Evolutionary conservation across 2,329 filamentous ascomycete genomes (phyloP), one percentile per base, ranked within the genome.

Genomic region (Fusarium siculi): DNA sequence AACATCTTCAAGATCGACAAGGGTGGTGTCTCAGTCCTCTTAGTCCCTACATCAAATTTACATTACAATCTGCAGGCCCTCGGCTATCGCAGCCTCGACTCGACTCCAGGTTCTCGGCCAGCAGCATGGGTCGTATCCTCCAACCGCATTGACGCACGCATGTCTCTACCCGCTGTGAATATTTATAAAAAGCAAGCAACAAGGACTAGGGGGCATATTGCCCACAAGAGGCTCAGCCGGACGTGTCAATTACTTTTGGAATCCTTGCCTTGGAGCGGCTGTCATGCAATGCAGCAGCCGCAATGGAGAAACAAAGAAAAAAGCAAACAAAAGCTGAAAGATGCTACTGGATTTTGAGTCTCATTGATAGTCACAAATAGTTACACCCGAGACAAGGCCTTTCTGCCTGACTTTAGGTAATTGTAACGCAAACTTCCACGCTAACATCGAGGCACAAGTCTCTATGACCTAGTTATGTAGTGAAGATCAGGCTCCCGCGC

Each of bases 1-100:
- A 78, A 66, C 70, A 61, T 55, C 58, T 50, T 66, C 66, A 30
- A 57, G 58, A 66, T 53, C 63, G 63, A 77, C 76, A 74, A 78
- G 76, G 76, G 73, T 76, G 76, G 73, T 76, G 49, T 57, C 46
- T 54, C 40, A 68, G 72, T 63, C 69, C 14, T 40, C 32, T 54
- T 30, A 54, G 23, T 28, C 34, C 34, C 50, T 69, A 56, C 72
- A 70, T 30, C n/a, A 37, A 67, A 70, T 36, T 42, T 43, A 47
- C 36, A 32, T 12, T 32, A 47, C 36, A 64, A 70, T 21, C 55
- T 70, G 52, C 36, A 63, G 43, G 64, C 18, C 49, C 68, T 77
- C 75, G 75, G 74, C 54, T 76, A 77, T 77, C 75, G 68, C 60
- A 65, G 54, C 63, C 67, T 74, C 67, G 42, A 74, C 67, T 74